Percentiles rank a stretch among this genome's conserved stretches.
phyloP scores from a whole-genome alignment of 257 asterid species.

The Salvia splendens region DNA sequence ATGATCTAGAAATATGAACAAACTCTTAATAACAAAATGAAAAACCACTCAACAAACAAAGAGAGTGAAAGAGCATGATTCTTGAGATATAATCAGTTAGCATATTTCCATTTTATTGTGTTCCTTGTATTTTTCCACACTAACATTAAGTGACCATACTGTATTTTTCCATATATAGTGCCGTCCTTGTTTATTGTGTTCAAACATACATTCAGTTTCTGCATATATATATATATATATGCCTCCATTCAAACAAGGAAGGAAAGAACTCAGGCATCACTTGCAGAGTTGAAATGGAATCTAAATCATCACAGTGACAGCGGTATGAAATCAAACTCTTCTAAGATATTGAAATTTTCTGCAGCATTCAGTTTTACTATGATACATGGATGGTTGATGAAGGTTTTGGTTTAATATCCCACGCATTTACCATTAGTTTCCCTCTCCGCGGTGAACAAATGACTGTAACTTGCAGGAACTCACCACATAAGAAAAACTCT shows the following conservation, averaged over 20 bases:
- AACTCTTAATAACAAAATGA: no score
- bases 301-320: background rate
- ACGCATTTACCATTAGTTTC: background rate
- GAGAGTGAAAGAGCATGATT: no score
- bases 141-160: no score
- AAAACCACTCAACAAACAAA: no score
- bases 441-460: conserved; percentile 4
- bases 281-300: conserved; percentile 11
- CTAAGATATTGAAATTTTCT: background rate
- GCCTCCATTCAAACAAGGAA: conserved; percentile 10
- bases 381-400: background rate
- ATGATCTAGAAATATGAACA: no score
- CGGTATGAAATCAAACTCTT: conserved; percentile 22
- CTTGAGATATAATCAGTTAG: no score
- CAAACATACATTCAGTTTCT: background rate
- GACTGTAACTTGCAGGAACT: conserved; percentile 38
- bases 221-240: background rate
- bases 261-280: background rate
- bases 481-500: conserved; percentile 3
- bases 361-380: background rate
- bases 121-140: no score
- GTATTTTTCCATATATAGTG: no score
- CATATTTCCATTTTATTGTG: no score
- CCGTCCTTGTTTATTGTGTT: no score
- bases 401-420: conserved; percentile 10